Conservation (phyloP, 2,329 filamentous ascomycete genomes). For the Alternaria brassicicola region DNA sequence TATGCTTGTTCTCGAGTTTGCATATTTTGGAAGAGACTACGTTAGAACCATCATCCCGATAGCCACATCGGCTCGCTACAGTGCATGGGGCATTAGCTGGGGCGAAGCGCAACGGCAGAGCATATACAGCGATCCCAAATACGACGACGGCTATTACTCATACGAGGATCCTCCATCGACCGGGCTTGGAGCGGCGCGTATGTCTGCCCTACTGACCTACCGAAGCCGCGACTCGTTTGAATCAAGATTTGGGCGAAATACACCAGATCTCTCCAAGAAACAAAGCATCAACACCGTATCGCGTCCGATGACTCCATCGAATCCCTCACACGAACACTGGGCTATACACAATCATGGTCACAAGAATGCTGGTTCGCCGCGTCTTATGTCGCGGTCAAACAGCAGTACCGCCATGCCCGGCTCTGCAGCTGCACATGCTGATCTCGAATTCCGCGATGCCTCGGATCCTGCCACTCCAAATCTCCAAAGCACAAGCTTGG, state of each 20-base stretch:
- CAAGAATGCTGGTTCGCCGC: slow-evolving; percentile 55
- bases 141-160: slow-evolving; percentile 93
- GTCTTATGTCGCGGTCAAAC: slow-evolving; percentile 45
- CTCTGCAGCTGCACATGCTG: slow-evolving; percentile 38
- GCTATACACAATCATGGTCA: slow-evolving; percentile 61
- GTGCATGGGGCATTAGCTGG: slow-evolving; percentile 91
- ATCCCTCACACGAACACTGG: slow-evolving; percentile 54
- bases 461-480: slow-evolving; percentile 44
- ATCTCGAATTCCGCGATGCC: slow-evolving; percentile 56
- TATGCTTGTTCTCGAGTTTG: slow-evolving; percentile 91
- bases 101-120: slow-evolving; percentile 86
- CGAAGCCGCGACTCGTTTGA: slow-evolving; percentile 97
- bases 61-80: slow-evolving; percentile 82
- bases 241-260: slow-evolving; percentile 91
- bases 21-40: slow-evolving; percentile 87
- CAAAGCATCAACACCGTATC: slow-evolving; percentile 79
- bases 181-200: slow-evolving; percentile 90
- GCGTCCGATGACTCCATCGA: slow-evolving; percentile 52
- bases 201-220: slow-evolving; percentile 96
- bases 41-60: slow-evolving; percentile 82
- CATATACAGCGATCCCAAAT: slow-evolving; percentile 98
- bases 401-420: slow-evolving; percentile 34
- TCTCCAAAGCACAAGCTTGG: slow-evolving; percentile 20
- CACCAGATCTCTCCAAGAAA: slow-evolving; percentile 79
- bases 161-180: slow-evolving; percentile 86